Evolutionary conservation across 2,329 filamentous ascomycete genomes (phyloP).

Genomic region (Chaetomiaceae sp.): DNA sequence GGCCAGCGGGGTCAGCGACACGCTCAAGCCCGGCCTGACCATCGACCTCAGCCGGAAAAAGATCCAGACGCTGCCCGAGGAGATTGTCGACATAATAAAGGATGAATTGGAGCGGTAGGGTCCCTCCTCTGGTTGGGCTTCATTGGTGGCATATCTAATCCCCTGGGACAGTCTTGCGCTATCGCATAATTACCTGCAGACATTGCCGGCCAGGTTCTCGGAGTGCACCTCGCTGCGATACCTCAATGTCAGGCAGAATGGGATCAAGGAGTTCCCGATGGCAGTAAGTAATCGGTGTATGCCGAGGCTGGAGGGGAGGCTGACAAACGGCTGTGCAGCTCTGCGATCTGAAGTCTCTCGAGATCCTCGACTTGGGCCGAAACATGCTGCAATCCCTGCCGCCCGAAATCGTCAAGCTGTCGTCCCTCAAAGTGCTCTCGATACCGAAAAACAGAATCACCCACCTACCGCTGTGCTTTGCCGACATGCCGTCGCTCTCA

Average conservation of each 20-base stretch:
- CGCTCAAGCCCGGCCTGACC: slow-evolving; percentile 66
- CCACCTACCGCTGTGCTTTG: slow-evolving; percentile 75
- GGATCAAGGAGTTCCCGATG: slow-evolving; percentile 59
- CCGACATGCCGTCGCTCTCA: slow-evolving; percentile 84
- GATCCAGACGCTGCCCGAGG: slow-evolving; percentile 66
- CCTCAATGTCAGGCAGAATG: slow-evolving; percentile 74
- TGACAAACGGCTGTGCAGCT: slow-evolving; percentile 51
- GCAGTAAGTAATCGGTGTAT: slow-evolving; percentile 39
- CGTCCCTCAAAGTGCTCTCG: slow-evolving; percentile 83
- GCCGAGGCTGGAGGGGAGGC: neutral
- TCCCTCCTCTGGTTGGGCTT: neutral
- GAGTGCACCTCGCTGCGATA: slow-evolving; percentile 76
- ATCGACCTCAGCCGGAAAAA: slow-evolving; percentile 74
- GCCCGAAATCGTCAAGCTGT: slow-evolving; percentile 72
- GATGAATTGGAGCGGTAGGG: slow-evolving; percentile 66
- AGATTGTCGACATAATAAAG: slow-evolving; percentile 71
- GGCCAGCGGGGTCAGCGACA: slow-evolving; percentile 54
- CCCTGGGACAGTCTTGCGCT: slow-evolving; percentile 59
- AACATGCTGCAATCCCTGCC: slow-evolving; percentile 79
- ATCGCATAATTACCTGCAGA: slow-evolving; percentile 71
- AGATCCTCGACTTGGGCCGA: slow-evolving; percentile 87
- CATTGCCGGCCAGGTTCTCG: slow-evolving; percentile 66
- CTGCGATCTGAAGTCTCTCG: slow-evolving; percentile 77
- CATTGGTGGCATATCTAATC: slow-evolving; percentile 10
- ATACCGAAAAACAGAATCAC: slow-evolving; percentile 83